Base-by-base conservation (phyloP, 2,329 filamentous ascomycete genomes). In the Lithohypha guttulata region DNA sequence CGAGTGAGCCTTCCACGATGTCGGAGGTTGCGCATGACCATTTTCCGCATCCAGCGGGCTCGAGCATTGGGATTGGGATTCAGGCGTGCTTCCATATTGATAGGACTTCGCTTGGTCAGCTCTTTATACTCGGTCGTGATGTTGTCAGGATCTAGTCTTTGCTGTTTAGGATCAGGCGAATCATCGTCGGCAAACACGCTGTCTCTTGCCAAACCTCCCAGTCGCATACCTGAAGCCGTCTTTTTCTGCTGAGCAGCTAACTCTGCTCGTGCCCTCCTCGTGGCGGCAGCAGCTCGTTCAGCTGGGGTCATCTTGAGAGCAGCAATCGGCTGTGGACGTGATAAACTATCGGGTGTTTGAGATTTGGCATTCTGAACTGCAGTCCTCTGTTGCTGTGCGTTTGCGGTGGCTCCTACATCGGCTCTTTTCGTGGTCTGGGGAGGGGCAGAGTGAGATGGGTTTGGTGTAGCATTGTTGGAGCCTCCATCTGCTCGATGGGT, bases 21-120 rank as follows among this genome's bases (percentile, higher is more conserved):
- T 37, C 71, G 72, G 34, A 95, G 70, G 59, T 81, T 75, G 50
- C 81, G 76, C 40, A 89, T 81, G 27, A 93, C 75, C 71, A 87
- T 85, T 61, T 81, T 85, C 53, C 84, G 73, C 65, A 93, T 78
- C 77, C 83, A 94, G 42, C 79, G 72, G 39, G 77, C 66, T 42
- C 86, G 75, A 42, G 70, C 70, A 30, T 70, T 63, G 11, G 87
- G 86, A 50, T 81, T 74, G 4, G 91, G 91, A 58, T 94, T 81
- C 32, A 84, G 63, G 19, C 73, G 72, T 41, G 72, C 66, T 41
- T 73, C 71, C 66, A 82, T 73, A 50, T 70, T 70, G 25, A 68
- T 53, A 23, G 55, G 61, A 52, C 73, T 68, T 34, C 66, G 65
- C 17, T 55, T 33, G 26, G 55, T 54, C 18, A 63, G 46, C 4